Conservation (phyloP, 2,329 filamentous ascomycete genomes). For the Hypocreales sp. region DNA sequence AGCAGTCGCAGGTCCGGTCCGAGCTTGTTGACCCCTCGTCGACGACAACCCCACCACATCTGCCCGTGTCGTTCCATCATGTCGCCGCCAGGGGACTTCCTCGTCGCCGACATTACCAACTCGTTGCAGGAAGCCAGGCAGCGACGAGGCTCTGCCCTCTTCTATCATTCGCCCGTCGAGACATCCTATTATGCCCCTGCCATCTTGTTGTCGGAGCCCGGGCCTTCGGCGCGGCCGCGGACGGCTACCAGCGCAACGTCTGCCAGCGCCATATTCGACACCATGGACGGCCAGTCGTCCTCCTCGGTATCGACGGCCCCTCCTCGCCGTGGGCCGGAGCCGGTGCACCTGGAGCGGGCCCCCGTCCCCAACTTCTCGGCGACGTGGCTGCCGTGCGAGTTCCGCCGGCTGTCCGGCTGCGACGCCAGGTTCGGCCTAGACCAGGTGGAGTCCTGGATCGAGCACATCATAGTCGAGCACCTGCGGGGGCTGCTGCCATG, state of each 20-base stretch:
- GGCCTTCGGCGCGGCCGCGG: background rate
- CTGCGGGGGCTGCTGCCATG: constrained; percentile 17
- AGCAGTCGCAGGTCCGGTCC: too few species aligned
- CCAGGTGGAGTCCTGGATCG: constrained; percentile 26
- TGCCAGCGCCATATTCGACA: constrained; percentile 5
- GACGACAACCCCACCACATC: too few species aligned
- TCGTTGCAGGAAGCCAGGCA: too few species aligned
- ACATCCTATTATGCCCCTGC: constrained; percentile 1
- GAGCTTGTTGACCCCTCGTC: too few species aligned
- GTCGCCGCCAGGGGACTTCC: too few species aligned
- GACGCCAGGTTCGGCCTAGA: constrained; percentile 17
- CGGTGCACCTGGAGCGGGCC: constrained; percentile 4
- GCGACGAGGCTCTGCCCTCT: background rate
- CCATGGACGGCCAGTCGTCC: constrained; percentile 4
- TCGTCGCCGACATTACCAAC: too few species aligned
- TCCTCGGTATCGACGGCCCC: constrained; percentile 10
- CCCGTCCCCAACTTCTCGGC: constrained; percentile 1
- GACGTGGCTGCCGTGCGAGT: constrained; percentile 28
- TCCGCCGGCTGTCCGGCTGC: constrained; percentile 21
- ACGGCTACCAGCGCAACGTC: constrained; percentile 4
- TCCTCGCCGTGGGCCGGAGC: constrained; percentile 6
- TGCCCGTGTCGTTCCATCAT: too few species aligned
- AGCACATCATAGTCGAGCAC: constrained; percentile 26
- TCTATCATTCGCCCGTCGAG: background rate
- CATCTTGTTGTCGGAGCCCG: constrained; percentile 1